A percentile compares a stretch with the other conserved stretches of the same genome.
Evolutionary conservation across 306 rosid species (phyloP).

Genomic region (Adenanthera pavonina): DNA sequence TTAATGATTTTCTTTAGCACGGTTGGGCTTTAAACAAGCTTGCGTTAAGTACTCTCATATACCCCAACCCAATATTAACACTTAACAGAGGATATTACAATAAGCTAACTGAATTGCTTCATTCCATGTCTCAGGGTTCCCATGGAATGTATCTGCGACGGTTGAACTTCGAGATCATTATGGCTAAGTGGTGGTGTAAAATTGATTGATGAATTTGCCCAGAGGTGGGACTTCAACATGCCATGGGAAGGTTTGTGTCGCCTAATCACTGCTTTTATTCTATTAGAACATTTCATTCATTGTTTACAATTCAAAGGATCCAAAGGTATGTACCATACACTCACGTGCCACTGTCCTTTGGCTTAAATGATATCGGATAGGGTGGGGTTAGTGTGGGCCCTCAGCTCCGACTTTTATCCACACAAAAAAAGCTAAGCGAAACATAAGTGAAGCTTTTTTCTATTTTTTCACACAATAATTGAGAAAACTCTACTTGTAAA

Average conservation of each 20-base stretch:
- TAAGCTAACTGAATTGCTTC: not conserved
- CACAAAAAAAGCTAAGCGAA: not conserved
- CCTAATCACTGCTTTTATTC: not conserved
- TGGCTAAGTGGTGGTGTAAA: not conserved
- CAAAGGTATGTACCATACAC: not conserved
- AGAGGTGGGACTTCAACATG: not conserved
- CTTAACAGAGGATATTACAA: not conserved
- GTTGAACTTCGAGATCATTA: not conserved
- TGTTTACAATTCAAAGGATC: not conserved
- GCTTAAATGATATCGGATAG: not conserved
- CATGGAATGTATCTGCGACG: too few species aligned
- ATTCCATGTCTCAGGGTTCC: not conserved
- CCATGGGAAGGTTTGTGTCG: not conserved
- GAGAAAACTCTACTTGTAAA: not conserved
- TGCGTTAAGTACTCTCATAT: too few species aligned
- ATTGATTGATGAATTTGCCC: not conserved
- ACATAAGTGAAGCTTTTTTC: too few species aligned
- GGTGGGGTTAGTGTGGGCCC: not conserved
- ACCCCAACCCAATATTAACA: too few species aligned
- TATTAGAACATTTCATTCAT: not conserved
- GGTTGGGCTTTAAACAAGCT: too few species aligned
- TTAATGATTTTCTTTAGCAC: too few species aligned
- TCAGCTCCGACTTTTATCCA: not conserved
- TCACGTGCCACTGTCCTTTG: not conserved
- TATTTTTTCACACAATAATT: not conserved